These are phyloP conservation scores for Xanthoceras sorbifolium DNA, from an alignment of 345 rosid species.

Conservation along the genomic window DNA sequence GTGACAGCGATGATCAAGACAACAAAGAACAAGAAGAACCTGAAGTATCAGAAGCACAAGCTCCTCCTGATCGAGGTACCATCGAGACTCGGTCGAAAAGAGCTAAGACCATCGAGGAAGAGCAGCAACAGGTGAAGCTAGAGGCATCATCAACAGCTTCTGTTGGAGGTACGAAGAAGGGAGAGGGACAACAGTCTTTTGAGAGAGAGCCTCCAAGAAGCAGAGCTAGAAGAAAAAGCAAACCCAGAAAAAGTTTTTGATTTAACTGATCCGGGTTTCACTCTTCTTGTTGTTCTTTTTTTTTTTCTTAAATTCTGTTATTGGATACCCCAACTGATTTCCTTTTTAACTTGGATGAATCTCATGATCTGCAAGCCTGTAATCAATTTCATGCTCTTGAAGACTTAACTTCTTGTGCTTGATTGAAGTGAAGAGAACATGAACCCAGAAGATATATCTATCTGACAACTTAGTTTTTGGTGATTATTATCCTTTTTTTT, in stretches of 20 bases:
- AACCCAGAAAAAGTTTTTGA: constrained; percentile 68
- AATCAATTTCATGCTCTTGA: no score
- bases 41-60: constrained; percentile 1
- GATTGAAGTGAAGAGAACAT: no score
- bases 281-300: neutral
- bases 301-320: neutral
- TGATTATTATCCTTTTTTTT: no score
- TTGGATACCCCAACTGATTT: neutral
- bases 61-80: constrained; percentile 4
- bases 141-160: constrained; percentile 23
- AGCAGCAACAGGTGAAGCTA: constrained; percentile 27
- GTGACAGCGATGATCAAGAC: constrained; percentile 32
- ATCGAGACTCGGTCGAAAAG: constrained; percentile 31
- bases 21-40: constrained; percentile 18
- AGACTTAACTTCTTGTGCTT: no score
- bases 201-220: constrained; percentile 39
- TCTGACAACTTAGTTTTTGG: no score
- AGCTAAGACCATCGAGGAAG: constrained; percentile 30
- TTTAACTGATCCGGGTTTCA: neutral
- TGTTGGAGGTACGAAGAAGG: constrained; percentile 25
- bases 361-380: no score
- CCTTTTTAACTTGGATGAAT: neutral
- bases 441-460: no score
- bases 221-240: constrained; percentile 70
- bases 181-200: no score